Base-by-base conservation (phyloP, 164 flowering plant species). In the Hamamelis virginiana region DNA sequence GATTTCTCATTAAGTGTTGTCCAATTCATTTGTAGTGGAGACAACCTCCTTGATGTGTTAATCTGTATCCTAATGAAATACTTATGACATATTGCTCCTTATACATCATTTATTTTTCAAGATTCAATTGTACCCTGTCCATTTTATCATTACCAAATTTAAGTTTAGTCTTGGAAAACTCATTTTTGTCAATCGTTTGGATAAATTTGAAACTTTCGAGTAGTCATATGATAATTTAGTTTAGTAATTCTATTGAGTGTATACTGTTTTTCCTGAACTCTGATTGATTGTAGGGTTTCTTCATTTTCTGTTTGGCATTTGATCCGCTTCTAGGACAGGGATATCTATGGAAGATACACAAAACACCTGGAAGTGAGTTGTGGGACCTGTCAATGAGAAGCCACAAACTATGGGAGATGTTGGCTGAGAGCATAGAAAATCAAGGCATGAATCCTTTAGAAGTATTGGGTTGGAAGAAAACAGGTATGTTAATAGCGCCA, bases 321-420 rank as follows among this genome's bases (percentile, higher is more conserved):
- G 74, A 46, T 60, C 60, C 60, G 69, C 56, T 68, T 69, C 18
- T 68, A 91, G 98, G 97, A 44, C 99, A 95, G 81, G 99, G 99
- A 43, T 92, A 90, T 65, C 72, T 95, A 71, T 95, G 99, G 99
- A 85, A 88, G 93, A 76, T 67, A 13, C 89, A 87, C 77, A 89
- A 89, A 77, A 75, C 77, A 46, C 97, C 97, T 38, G 94, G 83
- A 33, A 85, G 81, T 72, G 93, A 80, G 0, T 75, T 46, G 62
- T 95, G 97, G 97, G 94, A 89, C 46, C 85, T 95, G 48, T 75
- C 85, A 45, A 66, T 76, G 80, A 84, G 97, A 82, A 91, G 98
- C 79, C 90, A 86, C 46, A 57, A 69, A 27, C 57, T 92, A 58
- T 95, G 98, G 97, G 81, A 82, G 68, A 68, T 15, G 55, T 68